Base-by-base conservation (phyloP, 768 basidiomycete genomes). In the Calocera viscosa region DNA sequence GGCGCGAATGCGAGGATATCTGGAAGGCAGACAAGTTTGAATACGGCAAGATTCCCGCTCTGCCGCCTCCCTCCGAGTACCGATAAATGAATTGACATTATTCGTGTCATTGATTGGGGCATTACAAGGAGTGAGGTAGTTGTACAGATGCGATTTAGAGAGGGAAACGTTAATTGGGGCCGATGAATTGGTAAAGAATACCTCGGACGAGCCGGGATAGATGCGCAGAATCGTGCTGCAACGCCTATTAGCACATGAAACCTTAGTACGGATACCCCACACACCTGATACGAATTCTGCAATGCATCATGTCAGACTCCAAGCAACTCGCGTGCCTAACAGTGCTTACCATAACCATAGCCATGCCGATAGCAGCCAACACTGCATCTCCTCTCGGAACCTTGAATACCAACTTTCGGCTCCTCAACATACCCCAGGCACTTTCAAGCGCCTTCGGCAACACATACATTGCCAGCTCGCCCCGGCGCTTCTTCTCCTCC, bases 391-490 rank as follows among this genome's bases (percentile, higher is more conserved):
- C 78, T 35, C 74, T 76, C 0, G 75, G 78, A 1, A 77, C 76
- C 68, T 75, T 73, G 22, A 76, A 78, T 5, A 94, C 88, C 77
- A 84, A 84, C 1, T 89, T 88, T 68, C 86, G 84, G 16, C 89
- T 88, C 28, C 89, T 76, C 10, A 87, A 83, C 73, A 86, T 84
- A 0, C 86, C 80, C 94, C 93, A 97, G n/a, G 84, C 84, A 65
- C 90, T 91, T 78, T 98, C 94, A 38, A 98, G 75, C 0, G 84
- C 91, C 75, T 93, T 91, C 2, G 95, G 95, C 28, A 97, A 77
- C 1, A 86, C 88, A 73, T 89, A 93, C 92, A 93, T 91, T 68
- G 94, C 92, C 69, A 97, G 78, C 77, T 98, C 95, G 0, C 84
- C 89, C 2, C 94, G 82, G n/a, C 95, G 81, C 72, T 87, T 82